Percentiles rank a stretch among this genome's conserved stretches.
phyloP scores from a whole-genome alignment of 1,139 yeast genomes.

The Debaryomyces coudertii region DNA sequence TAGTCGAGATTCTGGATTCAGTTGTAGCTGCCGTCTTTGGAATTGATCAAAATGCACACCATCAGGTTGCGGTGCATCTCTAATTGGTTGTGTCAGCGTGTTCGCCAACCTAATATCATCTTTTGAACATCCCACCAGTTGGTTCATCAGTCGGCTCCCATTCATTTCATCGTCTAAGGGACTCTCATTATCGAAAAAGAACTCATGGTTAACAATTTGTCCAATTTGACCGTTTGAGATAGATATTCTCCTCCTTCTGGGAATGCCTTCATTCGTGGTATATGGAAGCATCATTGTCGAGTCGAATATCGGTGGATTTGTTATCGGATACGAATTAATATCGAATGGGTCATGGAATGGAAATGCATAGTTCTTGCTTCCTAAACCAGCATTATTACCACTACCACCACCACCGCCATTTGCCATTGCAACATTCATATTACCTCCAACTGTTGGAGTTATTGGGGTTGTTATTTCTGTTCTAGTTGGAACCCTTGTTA shows the following conservation, averaged over 20 bases:
- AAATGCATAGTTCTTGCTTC: slow-evolving; percentile 1
- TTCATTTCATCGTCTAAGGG: slow-evolving; percentile 20
- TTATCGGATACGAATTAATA: slow-evolving; percentile 56
- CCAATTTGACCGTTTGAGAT: slow-evolving; percentile 82
- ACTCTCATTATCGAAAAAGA: slow-evolving; percentile 30
- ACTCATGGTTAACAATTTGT: slow-evolving; percentile 57
- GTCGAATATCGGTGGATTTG: slow-evolving; percentile 68
- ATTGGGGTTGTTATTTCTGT: background rate
- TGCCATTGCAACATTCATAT: background rate
- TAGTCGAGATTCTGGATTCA: background rate
- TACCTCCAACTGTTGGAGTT: too few species aligned
- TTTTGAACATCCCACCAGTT: background rate
- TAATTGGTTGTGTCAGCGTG: background rate
- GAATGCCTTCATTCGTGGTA: slow-evolving; percentile 42
- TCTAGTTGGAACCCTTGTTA: background rate
- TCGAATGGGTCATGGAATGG: slow-evolving; percentile 42
- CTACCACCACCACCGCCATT: background rate
- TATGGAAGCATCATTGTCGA: slow-evolving; percentile 50
- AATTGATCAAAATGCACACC: background rate
- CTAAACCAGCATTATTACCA: background rate
- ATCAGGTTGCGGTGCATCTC: background rate
- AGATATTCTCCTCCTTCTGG: slow-evolving; percentile 64
- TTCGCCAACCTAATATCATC: background rate
- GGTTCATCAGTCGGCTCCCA: background rate
- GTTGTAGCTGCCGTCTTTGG: background rate